phyloP scores from a whole-genome alignment of 169 alveolate species.

The Eimeria maxima region DNA sequence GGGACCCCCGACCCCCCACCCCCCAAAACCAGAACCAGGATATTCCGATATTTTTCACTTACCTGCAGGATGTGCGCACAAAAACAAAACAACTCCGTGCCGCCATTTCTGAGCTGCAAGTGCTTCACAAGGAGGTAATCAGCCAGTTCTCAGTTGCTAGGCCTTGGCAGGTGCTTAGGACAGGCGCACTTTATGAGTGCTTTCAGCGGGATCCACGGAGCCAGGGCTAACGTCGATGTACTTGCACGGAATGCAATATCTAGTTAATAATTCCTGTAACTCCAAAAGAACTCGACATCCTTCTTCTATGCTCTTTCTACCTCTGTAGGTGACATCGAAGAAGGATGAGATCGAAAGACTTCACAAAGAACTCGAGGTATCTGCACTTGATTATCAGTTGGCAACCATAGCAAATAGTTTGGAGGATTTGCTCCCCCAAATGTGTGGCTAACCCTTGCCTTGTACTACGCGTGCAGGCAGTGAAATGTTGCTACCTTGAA shows the following conservation, averaged over 20 bases:
- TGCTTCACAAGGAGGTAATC: conserved; percentile 90
- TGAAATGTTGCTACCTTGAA: conserved; percentile 91
- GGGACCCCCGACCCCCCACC: no score
- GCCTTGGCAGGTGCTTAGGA: not conserved
- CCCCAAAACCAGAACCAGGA: not conserved
- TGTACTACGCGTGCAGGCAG: conserved; percentile 85
- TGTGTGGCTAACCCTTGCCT: not conserved
- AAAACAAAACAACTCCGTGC: conserved; percentile 92
- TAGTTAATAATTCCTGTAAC: no score
- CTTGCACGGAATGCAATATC: no score
- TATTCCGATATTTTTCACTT: not conserved
- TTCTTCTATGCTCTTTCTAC: not conserved
- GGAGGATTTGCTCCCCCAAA: not conserved
- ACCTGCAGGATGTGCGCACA: conserved; percentile 90
- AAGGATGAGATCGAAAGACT: conserved; percentile 93
- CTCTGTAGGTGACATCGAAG: conserved; percentile 91
- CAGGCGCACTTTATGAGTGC: not conserved
- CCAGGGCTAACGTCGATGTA: not conserved
- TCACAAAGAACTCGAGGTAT: conserved; percentile 88
- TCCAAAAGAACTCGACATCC: not conserved
- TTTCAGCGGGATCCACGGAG: not conserved
- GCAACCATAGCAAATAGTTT: not conserved
- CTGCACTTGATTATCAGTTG: not conserved
- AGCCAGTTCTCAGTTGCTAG: not conserved
- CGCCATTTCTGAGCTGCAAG: conserved; percentile 92